Percentiles rank a stretch among this genome's conserved stretches.
Conservation (phyloP, 2,329 filamentous ascomycete genomes). For the Aspergillus viridinutans region DNA sequence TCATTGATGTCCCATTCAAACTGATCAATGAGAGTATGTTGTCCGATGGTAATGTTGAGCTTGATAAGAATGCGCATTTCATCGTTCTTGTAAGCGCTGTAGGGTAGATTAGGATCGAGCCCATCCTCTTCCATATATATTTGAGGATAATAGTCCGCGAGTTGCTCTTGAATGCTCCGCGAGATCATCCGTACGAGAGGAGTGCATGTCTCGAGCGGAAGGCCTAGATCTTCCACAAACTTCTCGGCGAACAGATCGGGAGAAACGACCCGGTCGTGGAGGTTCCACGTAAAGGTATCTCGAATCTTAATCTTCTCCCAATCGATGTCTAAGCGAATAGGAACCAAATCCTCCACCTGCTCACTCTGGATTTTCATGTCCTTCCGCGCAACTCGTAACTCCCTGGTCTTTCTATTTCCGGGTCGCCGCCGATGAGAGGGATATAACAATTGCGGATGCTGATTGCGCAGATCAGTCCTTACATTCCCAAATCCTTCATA, state of each 20-base stretch:
- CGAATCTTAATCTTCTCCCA: constrained; percentile 92
- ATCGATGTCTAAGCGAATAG: constrained; percentile 87
- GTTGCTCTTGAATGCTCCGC: constrained; percentile 76
- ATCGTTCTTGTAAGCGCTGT: constrained; percentile 94
- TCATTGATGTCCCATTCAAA: constrained; percentile 99
- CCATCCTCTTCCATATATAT: constrained; percentile 86
- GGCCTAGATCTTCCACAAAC: constrained; percentile 76
- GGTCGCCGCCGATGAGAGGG: constrained; percentile 70
- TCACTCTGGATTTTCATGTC: constrained; percentile 83
- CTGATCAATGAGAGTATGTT: constrained; percentile 89
- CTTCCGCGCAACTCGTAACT: constrained; percentile 70
- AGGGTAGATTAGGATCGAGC: constrained; percentile 82
- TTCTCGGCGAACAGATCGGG: constrained; percentile 82
- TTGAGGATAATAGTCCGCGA: constrained; percentile 90
- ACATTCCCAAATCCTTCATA: constrained; percentile 89
- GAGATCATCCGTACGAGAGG: constrained; percentile 60
- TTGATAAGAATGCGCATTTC: constrained; percentile 97
- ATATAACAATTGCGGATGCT: constrained; percentile 69
- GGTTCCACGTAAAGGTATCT: constrained; percentile 98
- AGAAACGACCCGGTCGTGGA: constrained; percentile 80
- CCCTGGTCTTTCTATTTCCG: constrained; percentile 69
- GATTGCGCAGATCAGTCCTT: constrained; percentile 66
- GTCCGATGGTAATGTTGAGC: constrained; percentile 94
- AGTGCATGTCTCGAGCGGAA: constrained; percentile 63
- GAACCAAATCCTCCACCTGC: constrained; percentile 85